Evolutionary conservation across 805 yeast genomes (phyloP), one percentile per base, ranked within the genome.

Genomic region (Ogataea thermomethanolica): DNA sequence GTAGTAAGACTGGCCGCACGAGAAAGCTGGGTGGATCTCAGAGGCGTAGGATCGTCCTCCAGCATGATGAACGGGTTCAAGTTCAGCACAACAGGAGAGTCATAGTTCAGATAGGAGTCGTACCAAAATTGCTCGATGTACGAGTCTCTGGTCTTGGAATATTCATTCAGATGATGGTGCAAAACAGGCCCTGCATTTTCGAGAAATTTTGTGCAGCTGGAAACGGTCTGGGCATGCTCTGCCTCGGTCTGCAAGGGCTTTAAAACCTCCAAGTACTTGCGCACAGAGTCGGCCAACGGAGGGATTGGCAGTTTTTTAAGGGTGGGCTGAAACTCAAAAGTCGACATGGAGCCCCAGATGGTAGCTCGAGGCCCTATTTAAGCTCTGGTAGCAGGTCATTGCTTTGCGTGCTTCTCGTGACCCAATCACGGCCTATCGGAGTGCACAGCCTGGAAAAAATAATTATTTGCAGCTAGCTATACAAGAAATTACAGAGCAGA

Each of bases 71-170:
- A 89, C 0, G 97, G 97, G 55, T 89, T 89, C 52, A 89, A 74
- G 62, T 89, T 89, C 46, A 89, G 71, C n/a, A 89, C 97, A 28
- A 89, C 95, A 0, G 93, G 89, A 8, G 86, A 81, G 61, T 89
- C 96, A 60, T 84, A 86, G 60, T 81, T 81, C 50, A 89, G 70
- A 61, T 89, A 89, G 1, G 95, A 79, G 58, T 89, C 96, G 62
- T 78, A 89, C 96, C 96, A 89, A 61, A 89, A 89, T 61, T 89
- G 95, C 63, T 89, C 96, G 48, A 89, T 89, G 60, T 84, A 89
- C 2, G 95, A 82, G 35, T 84, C 79, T 46, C 87, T 67, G 11
- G 80, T 66, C 36, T 74, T 70, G 5, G 83, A 65, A 55, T 83
- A 86, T 35, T 72, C 73, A 12, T 80, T 67, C 37, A 89, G 70